Conservation (phyloP, 2,329 filamentous ascomycete species). For the Rhynchosporium agropyri region DNA sequence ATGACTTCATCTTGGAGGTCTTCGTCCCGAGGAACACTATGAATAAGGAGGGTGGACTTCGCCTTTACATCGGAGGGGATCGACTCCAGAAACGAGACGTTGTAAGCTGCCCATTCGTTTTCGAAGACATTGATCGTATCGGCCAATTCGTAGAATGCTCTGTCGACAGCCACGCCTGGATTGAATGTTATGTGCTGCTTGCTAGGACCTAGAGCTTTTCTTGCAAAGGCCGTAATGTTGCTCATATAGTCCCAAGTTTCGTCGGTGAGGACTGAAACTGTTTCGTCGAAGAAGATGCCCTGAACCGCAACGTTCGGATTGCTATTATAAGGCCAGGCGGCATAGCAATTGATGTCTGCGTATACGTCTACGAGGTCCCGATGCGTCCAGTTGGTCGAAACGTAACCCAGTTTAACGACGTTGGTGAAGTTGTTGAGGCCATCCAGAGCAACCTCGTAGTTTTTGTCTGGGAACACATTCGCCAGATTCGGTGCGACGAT, state of each 20-base stretch:
- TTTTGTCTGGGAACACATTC: slow-evolving; percentile 30
- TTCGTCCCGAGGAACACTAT: slow-evolving; percentile 28
- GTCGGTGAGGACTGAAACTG: slow-evolving; percentile 21
- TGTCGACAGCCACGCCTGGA: slow-evolving; percentile 31
- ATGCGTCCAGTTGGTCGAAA: slow-evolving; percentile 44
- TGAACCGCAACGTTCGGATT: slow-evolving; percentile 31
- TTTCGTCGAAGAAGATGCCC: slow-evolving; percentile 36
- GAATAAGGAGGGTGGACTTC: slow-evolving; percentile 31
- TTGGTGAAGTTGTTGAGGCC: slow-evolving; percentile 35
- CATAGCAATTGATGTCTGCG: slow-evolving; percentile 44
- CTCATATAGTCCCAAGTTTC: slow-evolving; percentile 30
- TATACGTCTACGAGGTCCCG: slow-evolving; percentile 42
- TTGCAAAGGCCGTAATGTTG: slow-evolving; percentile 29
- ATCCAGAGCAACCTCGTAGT: slow-evolving; percentile 31
- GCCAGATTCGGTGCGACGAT: slow-evolving; percentile 31
- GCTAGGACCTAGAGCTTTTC: slow-evolving; percentile 26
- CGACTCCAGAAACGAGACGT: slow-evolving; percentile 20
- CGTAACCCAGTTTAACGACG: slow-evolving; percentile 46
- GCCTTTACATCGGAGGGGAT: slow-evolving; percentile 19
- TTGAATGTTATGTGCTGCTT: slow-evolving; percentile 30
- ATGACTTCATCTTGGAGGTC: slow-evolving; percentile 26
- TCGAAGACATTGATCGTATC: slow-evolving; percentile 35
- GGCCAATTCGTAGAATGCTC: slow-evolving; percentile 31
- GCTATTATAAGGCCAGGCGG: slow-evolving; percentile 41
- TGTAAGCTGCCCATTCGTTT: slow-evolving; percentile 30